phyloP scores from a whole-genome alignment of 202 grass and related monocot species.

The Alloteropsis angusta region DNA sequence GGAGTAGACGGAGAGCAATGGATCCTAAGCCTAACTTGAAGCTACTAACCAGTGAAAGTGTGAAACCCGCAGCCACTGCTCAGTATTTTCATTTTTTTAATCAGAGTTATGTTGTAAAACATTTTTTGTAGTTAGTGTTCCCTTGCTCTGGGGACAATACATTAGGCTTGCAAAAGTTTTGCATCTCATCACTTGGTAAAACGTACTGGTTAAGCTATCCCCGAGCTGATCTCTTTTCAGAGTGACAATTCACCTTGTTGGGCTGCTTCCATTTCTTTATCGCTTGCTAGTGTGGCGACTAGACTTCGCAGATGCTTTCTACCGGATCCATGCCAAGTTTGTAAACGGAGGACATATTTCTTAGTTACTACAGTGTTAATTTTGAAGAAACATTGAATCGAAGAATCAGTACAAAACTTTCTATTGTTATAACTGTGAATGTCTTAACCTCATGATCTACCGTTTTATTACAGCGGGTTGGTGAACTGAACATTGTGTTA shows the following conservation, averaged over 20 bases:
- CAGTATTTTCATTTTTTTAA: not conserved
- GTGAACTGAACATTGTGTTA: no score
- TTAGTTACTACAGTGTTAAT: not conserved
- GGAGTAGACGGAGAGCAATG: not conserved
- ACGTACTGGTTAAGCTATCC: not conserved
- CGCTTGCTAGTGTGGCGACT: not conserved
- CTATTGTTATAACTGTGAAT: not conserved
- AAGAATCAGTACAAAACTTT: not conserved
- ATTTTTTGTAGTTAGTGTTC: not conserved
- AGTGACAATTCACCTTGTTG: not conserved
- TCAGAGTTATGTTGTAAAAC: not conserved
- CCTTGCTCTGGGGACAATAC: not conserved
- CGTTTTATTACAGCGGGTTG: not conserved
- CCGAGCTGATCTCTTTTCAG: not conserved
- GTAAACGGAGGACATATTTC: not conserved
- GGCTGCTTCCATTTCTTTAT: not conserved
- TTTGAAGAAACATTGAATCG: not conserved
- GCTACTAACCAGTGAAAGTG: not conserved
- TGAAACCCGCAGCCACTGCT: not conserved
- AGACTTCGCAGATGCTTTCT: not conserved
- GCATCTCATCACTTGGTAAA: not conserved
- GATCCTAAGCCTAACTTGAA: not conserved
- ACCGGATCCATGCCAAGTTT: not conserved
- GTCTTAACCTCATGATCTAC: no score
- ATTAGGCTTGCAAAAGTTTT: not conserved